Conservation (phyloP, 495 filamentous ascomycete genomes). For the Lasiosphaeria ovina region DNA sequence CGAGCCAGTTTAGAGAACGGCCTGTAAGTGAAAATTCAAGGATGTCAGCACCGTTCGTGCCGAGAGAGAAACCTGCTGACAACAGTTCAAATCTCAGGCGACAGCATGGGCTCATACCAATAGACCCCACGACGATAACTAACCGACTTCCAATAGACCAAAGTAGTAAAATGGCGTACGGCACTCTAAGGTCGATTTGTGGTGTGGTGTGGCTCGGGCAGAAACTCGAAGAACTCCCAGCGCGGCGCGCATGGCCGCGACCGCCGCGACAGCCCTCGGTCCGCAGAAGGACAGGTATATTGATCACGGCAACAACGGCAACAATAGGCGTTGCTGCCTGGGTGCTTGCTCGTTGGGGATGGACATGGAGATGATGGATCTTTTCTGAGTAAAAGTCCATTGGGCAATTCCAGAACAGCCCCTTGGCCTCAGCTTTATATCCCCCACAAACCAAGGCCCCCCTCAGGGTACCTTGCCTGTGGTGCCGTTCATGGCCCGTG, state of each 20-base stretch:
- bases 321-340: not conserved
- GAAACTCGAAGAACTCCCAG: not conserved
- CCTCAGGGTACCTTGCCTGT: too few relatives aligned
- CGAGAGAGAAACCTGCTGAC: not conserved
- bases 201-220: not conserved
- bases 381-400: too few relatives aligned
- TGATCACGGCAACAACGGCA: not conserved
- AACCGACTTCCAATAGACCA: not conserved
- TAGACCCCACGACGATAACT: not conserved
- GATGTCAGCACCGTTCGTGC: not conserved
- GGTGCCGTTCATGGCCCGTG: too few relatives aligned
- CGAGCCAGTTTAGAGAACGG: not conserved
- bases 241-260: too few relatives aligned
- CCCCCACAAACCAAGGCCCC: too few relatives aligned
- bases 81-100: not conserved
- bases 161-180: not conserved
- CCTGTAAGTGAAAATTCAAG: not conserved
- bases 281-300: not conserved
- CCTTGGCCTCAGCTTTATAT: too few relatives aligned
- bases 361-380: not conserved
- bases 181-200: not conserved
- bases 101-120: not conserved
- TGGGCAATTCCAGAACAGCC: too few relatives aligned
- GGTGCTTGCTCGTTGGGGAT: not conserved
- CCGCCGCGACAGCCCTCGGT: too few relatives aligned